These are phyloP conservation scores for Dendrobium officinale DNA, from an alignment of 106 monocot species.

Conservation along the genomic window DNA sequence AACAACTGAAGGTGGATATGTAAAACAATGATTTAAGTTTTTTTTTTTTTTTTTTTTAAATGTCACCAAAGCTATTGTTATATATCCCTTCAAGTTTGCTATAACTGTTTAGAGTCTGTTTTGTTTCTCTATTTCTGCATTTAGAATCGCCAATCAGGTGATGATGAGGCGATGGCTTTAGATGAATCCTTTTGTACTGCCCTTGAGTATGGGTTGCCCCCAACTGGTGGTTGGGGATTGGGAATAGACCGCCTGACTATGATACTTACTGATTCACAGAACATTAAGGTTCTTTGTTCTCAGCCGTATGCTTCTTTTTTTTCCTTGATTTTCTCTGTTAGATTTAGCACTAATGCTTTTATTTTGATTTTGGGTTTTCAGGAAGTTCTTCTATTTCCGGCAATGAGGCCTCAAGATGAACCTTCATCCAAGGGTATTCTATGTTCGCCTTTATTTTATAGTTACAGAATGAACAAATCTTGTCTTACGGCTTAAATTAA, in stretches of 20 bases:
- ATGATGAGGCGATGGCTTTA: conserved; percentile 93
- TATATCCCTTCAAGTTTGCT: neutral
- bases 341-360: neutral
- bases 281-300: conserved; percentile 60
- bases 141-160: conserved; percentile 87
- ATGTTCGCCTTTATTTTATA: neutral
- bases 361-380: conserved; percentile 16
- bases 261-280: conserved; percentile 91
- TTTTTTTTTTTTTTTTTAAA: neutral
- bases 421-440: conserved; percentile 28
- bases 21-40: neutral
- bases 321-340: neutral
- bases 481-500: neutral
- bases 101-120: neutral
- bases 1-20: conserved; percentile 68
- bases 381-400: conserved; percentile 93
- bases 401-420: conserved; percentile 93
- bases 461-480: neutral
- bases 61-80: neutral
- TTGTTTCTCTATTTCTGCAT: neutral
- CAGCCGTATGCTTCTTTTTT: neutral
- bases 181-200: conserved; percentile 96
- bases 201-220: conserved; percentile 91
- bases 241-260: conserved; percentile 86
- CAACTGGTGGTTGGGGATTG: conserved; percentile 93